Base-by-base conservation (phyloP, 2,329 filamentous ascomycete genomes). In the Botryotinia calthae region DNA sequence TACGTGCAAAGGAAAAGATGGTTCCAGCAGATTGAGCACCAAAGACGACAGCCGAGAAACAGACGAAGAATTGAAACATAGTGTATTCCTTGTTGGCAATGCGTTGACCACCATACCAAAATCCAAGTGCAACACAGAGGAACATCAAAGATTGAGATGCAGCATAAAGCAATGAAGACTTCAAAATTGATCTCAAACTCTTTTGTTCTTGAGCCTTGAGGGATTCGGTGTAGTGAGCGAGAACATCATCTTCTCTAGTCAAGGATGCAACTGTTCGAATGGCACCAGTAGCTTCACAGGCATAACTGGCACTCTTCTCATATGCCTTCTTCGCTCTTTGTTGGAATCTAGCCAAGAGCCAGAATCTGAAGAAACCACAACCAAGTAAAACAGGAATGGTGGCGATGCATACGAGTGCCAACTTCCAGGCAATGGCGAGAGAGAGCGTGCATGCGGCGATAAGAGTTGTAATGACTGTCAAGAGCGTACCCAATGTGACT, bases 191-290 rank as follows among this genome's bases (percentile, higher is more conserved):
- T 16, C 87, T 86, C 54, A 97, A 82, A 74, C 92, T 93, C 64
- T 85, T 84, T 71, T 86, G 87, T 67, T 90, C 90, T 81, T 97
- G 94, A 1, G 79, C 79, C 1, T 86, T 90, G 46, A 96, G 87
- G 66, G 89, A 89, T 2, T 82, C 81, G 74, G 88, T 90, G 84
- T 97, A 99, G 70, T 90, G 86, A 2, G 82, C 79, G 77, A 93
- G 87, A 4, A 98, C 93, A 79, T 97, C 93, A 0, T 87, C 83
- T 83, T 99, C 96, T 16, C 95, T 89, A 0, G 95, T 97, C 62
- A 99, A 87, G 14, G 94, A 93, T 6, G 95, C 95, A 16, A 98
- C 95, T 2, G 96, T 98, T 69, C 95, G 92, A 77, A 98, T 98
- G 10, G 95, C 93, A 2, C 93, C 95, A 46, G 97, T 97, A 61